Evolutionary conservation across 257 asterid genomes (phyloP), one percentile per base, ranked within the genome.

Genomic region (Forsythia suspensa): DNA sequence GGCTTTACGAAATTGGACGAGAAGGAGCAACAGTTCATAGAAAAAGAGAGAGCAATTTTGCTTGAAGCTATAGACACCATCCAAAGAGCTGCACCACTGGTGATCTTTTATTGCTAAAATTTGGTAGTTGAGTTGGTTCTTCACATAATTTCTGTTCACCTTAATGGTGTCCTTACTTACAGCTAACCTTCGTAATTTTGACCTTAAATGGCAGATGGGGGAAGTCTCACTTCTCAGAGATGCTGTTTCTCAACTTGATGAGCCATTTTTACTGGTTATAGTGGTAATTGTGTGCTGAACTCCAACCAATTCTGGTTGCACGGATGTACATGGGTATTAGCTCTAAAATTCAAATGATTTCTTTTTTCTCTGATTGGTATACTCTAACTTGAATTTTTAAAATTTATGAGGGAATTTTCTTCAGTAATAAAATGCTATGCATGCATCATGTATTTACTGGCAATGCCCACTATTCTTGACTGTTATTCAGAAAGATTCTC

Each of bases 211-310:
- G 79, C 98, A 96, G 99, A 92, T 94, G 98, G 94, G 90, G 88
- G 99, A 96, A 74, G 89, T 92, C 82, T 90, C 97, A 77, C 97
- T 96, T 85, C 99, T 96, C 94, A 88, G 81, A 81, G 99, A 96
- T 90, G 98, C 98, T 83, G 96, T 92, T 88, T 91, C 98, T 83
- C 99, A 94, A 82, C 97, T 96, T 66, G 94, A 92, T 84, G 93
- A 96, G 67, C 98, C 99, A 40, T 96, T 94, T 89, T 92, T 87
- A 84, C 92, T 96, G 96, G 99, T 94, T 86, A 96, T 96, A 92
- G 99, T 96, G 98, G 99, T 96, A 96, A 96, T 96, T 92, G 98
- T 91, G 98, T 90, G 96, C 97, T 96, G 97, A 95, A 92, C 95
- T 93, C 94, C 99, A 89, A 88, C 97, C 92, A 92, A 89, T 88